Base-by-base conservation (phyloP, 1,139 yeast genomes). In the Sugiyamaella xylanicola region DNA sequence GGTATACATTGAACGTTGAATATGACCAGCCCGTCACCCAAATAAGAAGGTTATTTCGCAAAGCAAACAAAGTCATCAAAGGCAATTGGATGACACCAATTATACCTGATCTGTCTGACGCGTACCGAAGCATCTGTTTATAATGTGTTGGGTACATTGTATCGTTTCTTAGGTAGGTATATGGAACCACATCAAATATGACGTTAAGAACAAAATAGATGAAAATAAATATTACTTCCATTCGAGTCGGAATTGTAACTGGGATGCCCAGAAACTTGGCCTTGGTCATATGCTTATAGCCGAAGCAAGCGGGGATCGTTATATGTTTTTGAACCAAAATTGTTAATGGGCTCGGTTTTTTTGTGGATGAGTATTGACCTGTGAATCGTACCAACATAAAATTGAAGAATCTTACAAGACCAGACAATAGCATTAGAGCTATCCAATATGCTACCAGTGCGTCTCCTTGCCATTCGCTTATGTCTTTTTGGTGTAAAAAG, bases 1-100 rank as follows among this genome's bases (percentile, higher is more conserved):
- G 90, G 73, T 79, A 61, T 73, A 74, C 59, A 77, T 82, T 80
- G 63, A 81, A 84, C 0, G 85, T 78, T 2, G 87, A 72, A 65
- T 80, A 85, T 42, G 84, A 80, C 82, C 87, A 79, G 13, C 86
- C 82, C 0, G 89, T 82, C 2, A 82, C 43, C 75, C 79, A 74
- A 52, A 82, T 80, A 13, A 84, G 68, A 40, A 84, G 64, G 63
- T 85, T 85, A 66, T 78, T 84, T 63, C 90, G 70, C 32, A 87
- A 82, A 0, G 86, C 87, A 72, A 84, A 77, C 37, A 81, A 68
- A 20, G 83, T 74, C 27, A 84, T 64, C 37, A 84, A 63, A 0
- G 87, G 88, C 68, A 82, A 69, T 59, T 82, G 74, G 27, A 78
- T 74, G n/a, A 84, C 79, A 1, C 83, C 81, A 22, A 85, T 69